Percentiles rank a stretch among this genome's conserved stretches.
Evolutionary conservation across 768 basidiomycete genomes (phyloP).

Genomic region (Auricularia heimuer): DNA sequence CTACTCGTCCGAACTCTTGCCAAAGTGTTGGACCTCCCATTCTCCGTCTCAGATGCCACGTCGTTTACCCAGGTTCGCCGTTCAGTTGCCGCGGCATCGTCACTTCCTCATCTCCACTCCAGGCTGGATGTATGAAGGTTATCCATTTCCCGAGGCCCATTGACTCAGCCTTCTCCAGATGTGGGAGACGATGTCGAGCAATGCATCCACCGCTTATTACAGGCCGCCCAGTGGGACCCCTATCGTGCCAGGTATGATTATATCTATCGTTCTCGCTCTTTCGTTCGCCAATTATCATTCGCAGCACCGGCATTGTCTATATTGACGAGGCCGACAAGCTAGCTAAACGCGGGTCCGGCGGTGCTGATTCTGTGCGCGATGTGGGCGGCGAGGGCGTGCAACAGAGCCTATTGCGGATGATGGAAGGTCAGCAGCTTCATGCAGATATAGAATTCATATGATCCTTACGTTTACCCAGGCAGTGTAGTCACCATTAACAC

Average conservation of each 20-base stretch:
- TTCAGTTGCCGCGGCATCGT: neutral
- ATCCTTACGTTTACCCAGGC: neutral
- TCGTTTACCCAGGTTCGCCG: constrained; percentile 74
- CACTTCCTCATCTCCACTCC: constrained; percentile 1
- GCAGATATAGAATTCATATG: neutral
- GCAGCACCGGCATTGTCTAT: constrained; percentile 88
- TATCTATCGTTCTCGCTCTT: neutral
- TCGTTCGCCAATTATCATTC: constrained; percentile 1
- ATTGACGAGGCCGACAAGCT: constrained; percentile 97
- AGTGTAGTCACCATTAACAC: constrained; percentile 73
- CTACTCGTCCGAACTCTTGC: constrained; percentile 87
- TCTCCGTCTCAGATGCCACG: constrained; percentile 88
- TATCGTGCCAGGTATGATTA: constrained; percentile 60
- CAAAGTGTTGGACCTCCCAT: constrained; percentile 83
- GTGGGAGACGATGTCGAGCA: constrained; percentile 96
- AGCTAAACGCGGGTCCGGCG: constrained; percentile 28
- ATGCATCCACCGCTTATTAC: constrained; percentile 76
- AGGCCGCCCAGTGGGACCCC: constrained; percentile 86
- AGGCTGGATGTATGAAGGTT: constrained; percentile 60
- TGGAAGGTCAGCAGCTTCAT: constrained; percentile 57
- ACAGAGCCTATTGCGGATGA: constrained; percentile 83
- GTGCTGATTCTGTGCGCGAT: constrained; percentile 51
- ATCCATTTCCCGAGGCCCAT: too few relatives aligned
- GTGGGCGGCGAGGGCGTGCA: constrained; percentile 96
- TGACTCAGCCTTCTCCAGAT: constrained; percentile 35